Base-by-base conservation (phyloP, 176 grass and related monocot species). In the Zoysia japonica region DNA sequence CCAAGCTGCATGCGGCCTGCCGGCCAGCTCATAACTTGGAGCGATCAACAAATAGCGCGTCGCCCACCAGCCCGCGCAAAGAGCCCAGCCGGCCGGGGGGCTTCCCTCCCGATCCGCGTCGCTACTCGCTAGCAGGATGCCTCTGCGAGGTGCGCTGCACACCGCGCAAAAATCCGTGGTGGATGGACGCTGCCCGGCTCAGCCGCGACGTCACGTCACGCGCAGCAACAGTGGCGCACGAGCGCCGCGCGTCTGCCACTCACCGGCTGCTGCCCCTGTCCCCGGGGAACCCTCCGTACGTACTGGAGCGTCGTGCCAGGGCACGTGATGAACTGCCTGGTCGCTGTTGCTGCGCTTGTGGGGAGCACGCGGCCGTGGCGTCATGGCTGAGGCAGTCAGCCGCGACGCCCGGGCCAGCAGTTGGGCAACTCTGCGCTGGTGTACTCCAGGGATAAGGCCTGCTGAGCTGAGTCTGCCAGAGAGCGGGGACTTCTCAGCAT, bases 321-420 rank as follows among this genome's bases (percentile, higher is more conserved):
- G 12, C 51, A 14, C 15, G 76, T 46, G 77, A 57, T 17, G 53
- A 12, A 39, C 11, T 38, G 7, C 2, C 5, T 11, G 10, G 53
- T 60, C 15, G 7, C n/a, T 45, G 56, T 15, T 72, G 45, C 79
- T 71, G 68, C 76, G 42, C 0, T 20, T 73, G 83, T 66, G 76
- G 76, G 76, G 36, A 68, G 69, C 61, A 79, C 55, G 53, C 15
- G 80, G 36, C 47, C 48, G 59, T 68, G 61, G 53, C 65, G 84
- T 56, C 70, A 43, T 6, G 19, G 19, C n/a, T 17, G 14, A 17
- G 37, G 11, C 61, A 39, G 7, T 9, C 11, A 39, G 56, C 5
- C n/a, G 56, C 2, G n/a, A 2, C n/a, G 56, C 37, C n/a, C 17
- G 10, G 15, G 48, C 48, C 2, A 10, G 48, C 51, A 53, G 51